These are phyloP conservation scores for Chalciporus chontae DNA, from an alignment of 768 basidiomycete genomes.

Conservation along the genomic window DNA sequence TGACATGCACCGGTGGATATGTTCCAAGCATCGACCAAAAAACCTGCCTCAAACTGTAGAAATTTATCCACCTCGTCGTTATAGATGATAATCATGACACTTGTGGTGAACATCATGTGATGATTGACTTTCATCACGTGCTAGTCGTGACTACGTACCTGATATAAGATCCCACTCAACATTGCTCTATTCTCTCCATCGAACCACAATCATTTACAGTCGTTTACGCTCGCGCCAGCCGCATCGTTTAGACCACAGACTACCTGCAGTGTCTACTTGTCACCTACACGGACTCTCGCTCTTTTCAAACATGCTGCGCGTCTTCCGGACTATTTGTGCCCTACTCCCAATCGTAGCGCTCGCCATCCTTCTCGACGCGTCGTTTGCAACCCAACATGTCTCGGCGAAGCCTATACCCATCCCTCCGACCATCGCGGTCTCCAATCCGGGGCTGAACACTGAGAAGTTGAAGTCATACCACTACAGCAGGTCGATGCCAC, in stretches of 20 bases:
- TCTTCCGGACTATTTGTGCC: conserved; percentile 38
- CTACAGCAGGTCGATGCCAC: background rate
- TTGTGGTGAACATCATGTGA: background rate
- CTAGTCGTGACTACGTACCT: background rate
- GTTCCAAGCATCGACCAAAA: conserved; percentile 12
- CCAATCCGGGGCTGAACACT: too few species aligned
- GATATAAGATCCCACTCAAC: background rate
- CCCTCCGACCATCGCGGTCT: background rate
- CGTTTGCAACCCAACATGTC: conserved; percentile 14
- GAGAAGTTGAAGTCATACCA: background rate
- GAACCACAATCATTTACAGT: conserved; percentile 11
- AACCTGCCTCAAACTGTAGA: conserved; percentile 11
- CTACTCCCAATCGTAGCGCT: conserved; percentile 40
- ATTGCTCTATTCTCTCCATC: conserved; percentile 5
- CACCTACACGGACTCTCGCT: conserved; percentile 14
- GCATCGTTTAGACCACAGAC: conserved; percentile 12
- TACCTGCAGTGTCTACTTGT: background rate
- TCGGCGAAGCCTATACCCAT: conserved; percentile 18
- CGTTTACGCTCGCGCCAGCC: conserved; percentile 24
- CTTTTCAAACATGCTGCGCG: conserved; percentile 28
- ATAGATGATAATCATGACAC: too few species aligned
- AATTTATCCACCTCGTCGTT: too few species aligned
- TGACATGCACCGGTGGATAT: conserved; percentile 15
- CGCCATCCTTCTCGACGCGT: conserved; percentile 31
- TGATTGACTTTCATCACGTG: conserved; percentile 11